These are phyloP conservation scores for Solanum bulbocastanum DNA, from an alignment of 257 asterid genomes.

Conservation along the genomic window DNA sequence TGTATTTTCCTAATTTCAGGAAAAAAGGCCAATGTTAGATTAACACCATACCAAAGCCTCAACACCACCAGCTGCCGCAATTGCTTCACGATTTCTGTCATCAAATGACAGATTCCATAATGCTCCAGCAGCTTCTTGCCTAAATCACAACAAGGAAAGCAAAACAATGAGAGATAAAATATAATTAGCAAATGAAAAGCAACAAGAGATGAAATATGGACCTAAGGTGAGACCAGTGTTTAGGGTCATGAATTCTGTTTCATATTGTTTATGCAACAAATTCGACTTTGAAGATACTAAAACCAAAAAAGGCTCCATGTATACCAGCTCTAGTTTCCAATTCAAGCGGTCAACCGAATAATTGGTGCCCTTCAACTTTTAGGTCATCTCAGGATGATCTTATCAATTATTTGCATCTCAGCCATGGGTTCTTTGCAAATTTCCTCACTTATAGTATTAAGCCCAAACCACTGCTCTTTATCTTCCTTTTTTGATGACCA, in stretches of 20 bases:
- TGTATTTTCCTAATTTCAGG: neutral
- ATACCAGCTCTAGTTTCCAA: neutral
- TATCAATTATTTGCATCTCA: neutral
- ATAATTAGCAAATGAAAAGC: neutral
- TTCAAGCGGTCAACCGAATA: neutral
- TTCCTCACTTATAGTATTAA: neutral
- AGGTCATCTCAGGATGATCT: neutral
- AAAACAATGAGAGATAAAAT: neutral
- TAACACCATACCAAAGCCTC: slow-evolving; percentile 69
- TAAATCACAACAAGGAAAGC: slow-evolving; percentile 6
- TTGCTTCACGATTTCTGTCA: slow-evolving; percentile 83
- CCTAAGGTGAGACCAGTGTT: neutral
- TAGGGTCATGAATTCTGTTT: neutral
- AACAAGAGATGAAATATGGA: neutral
- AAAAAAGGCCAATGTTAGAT: neutral
- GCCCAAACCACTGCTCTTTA: neutral
- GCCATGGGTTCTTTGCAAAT: neutral
- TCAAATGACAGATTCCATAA: slow-evolving; percentile 87
- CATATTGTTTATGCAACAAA: neutral
- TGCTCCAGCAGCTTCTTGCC: slow-evolving; percentile 99
- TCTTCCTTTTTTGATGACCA: neutral
- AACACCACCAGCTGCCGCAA: slow-evolving; percentile 82
- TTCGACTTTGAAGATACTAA: neutral
- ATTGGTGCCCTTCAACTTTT: neutral
- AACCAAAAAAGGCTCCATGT: neutral